Evolutionary conservation across 495 filamentous ascomycete genomes (phyloP).

Genomic region (Podospora sp.): DNA sequence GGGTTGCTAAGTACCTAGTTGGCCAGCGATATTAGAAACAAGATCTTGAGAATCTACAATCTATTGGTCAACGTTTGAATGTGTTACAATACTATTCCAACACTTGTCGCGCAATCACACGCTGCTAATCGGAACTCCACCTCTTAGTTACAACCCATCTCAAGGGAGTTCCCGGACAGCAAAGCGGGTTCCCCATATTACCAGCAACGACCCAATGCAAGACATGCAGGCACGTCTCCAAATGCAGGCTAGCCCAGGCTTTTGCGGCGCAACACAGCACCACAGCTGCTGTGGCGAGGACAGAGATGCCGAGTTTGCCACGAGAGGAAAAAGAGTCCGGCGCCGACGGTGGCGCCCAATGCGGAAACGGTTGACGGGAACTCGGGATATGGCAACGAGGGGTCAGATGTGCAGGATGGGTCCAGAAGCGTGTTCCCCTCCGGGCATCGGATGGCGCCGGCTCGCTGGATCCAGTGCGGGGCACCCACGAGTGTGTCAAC

Average conservation of each 20-base stretch:
- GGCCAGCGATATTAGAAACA: neutral
- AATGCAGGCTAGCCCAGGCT: neutral
- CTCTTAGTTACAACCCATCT: neutral
- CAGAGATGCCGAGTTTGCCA: neutral
- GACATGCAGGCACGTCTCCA: neutral
- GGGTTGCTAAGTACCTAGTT: neutral
- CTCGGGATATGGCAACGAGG: neutral
- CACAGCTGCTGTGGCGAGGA: neutral
- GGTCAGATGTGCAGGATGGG: neutral
- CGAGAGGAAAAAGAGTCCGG: neutral
- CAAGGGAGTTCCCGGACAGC: no score
- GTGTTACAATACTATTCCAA: neutral
- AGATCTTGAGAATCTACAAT: neutral
- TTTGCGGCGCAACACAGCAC: neutral
- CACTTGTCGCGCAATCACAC: neutral
- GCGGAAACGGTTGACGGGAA: neutral
- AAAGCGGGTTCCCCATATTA: no score
- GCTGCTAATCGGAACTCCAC: neutral
- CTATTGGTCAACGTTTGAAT: neutral
- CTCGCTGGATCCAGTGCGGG: constrained; percentile 2
- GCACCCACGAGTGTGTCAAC: constrained; percentile 9
- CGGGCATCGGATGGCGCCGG: neutral
- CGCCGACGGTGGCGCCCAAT: neutral
- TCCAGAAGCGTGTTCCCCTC: neutral
- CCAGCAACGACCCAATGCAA: neutral